Evolutionary conservation across 75 land plant species (phyloP).

Genomic region (Pseudotsuga menziesii): DNA sequence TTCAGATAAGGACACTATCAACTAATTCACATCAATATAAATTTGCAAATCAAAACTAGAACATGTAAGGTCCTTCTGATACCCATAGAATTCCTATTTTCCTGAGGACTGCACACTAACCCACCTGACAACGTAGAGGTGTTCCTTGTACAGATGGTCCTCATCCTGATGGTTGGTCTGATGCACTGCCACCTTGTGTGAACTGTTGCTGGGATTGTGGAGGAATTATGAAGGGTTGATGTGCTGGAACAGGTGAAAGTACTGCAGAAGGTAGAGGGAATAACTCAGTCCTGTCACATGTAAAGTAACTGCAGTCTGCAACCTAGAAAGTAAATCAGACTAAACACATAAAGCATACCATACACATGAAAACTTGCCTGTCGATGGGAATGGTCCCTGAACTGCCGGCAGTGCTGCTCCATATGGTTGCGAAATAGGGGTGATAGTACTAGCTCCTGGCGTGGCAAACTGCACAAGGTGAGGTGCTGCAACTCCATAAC

Average conservation of each 20-base stretch:
- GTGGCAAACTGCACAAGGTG: slow-evolving; percentile 50
- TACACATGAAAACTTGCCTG: slow-evolving; percentile 26
- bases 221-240: slow-evolving; percentile 42
- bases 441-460: slow-evolving; percentile 37
- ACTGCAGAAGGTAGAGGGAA: slow-evolving; percentile 6
- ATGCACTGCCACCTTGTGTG: slow-evolving; percentile 46
- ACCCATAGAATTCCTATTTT: background rate
- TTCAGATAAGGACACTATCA: background rate
- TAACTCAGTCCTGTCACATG: background rate
- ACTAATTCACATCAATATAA: background rate
- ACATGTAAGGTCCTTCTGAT: background rate
- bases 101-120: background rate
- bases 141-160: slow-evolving; percentile 19
- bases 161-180: slow-evolving; percentile 64
- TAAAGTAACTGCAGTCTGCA: slow-evolving; percentile 2
- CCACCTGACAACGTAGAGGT: slow-evolving; percentile 17
- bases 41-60: background rate
- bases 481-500: slow-evolving; percentile 37
- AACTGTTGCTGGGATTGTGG: slow-evolving; percentile 51
- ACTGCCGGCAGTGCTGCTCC: slow-evolving; percentile 39
- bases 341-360: background rate
- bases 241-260: slow-evolving; percentile 30
- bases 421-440: slow-evolving; percentile 14
- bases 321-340: background rate
- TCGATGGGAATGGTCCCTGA: slow-evolving; percentile 41